phyloP scores from a whole-genome alignment of 2,329 filamentous ascomycete species.

The Ceratocystis variospora region DNA sequence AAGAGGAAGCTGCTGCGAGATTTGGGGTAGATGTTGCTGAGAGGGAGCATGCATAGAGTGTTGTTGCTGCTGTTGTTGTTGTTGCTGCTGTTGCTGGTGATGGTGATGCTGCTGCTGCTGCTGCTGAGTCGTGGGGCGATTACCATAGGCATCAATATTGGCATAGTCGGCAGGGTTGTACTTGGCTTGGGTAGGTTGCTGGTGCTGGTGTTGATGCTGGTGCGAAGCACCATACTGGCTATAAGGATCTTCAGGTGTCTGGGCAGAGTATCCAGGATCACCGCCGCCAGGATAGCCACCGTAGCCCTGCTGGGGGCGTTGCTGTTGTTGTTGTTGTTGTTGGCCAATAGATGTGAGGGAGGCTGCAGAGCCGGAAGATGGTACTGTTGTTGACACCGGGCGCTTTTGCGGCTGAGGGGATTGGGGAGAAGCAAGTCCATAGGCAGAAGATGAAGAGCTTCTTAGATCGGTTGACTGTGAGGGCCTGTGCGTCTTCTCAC shows the following conservation, averaged over 20 bases:
- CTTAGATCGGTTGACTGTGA: slow-evolving; percentile 29
- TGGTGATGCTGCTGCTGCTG: slow-evolving; percentile 23
- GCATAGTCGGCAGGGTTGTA: slow-evolving; percentile 73
- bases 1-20: slow-evolving; percentile 22
- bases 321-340: slow-evolving; percentile 24
- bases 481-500: slow-evolving; percentile 52
- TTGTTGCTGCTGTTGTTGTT: slow-evolving; percentile 26
- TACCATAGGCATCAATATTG: slow-evolving; percentile 38
- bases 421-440: slow-evolving; percentile 23
- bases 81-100: slow-evolving; percentile 26
- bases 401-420: slow-evolving; percentile 21
- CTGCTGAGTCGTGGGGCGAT: slow-evolving; percentile 30
- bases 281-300: slow-evolving; percentile 20
- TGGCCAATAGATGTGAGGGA: slow-evolving; percentile 43
- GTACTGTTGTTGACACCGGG: slow-evolving; percentile 33
- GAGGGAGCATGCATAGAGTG: slow-evolving; percentile 21
- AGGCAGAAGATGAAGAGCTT: slow-evolving; percentile 30
- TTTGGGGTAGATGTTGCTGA: slow-evolving; percentile 12
- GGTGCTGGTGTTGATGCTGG: slow-evolving; percentile 24
- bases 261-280: slow-evolving; percentile 8
- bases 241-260: slow-evolving; percentile 12
- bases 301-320: slow-evolving; percentile 27
- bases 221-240: slow-evolving; percentile 22
- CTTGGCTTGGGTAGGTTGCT: slow-evolving; percentile 40
- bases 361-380: slow-evolving; percentile 43